Evolutionary conservation across 2,329 filamentous ascomycete genomes (phyloP).

Genomic region (Penicillium sumatraense): DNA sequence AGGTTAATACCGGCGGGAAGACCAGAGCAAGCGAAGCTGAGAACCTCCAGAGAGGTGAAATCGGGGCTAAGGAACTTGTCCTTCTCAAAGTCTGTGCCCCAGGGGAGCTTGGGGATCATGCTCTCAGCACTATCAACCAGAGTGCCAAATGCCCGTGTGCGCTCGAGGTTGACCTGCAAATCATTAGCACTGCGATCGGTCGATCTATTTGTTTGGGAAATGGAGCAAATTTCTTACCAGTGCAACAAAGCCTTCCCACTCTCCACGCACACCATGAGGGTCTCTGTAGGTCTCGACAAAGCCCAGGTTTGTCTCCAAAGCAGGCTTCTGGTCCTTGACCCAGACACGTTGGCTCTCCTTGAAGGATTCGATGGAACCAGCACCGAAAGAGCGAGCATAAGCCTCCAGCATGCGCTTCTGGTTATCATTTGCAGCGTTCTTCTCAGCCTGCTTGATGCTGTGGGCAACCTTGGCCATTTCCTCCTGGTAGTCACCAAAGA

Average conservation of each 20-base stretch:
- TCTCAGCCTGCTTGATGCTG: constrained; percentile 70
- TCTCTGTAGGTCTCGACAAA: constrained; percentile 88
- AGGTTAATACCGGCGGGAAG: constrained; percentile 65
- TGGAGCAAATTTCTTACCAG: constrained; percentile 45
- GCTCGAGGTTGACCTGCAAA: constrained; percentile 75
- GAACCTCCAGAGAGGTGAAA: constrained; percentile 90
- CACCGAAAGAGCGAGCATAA: constrained; percentile 75
- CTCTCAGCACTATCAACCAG: constrained; percentile 79
- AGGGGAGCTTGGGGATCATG: constrained; percentile 88
- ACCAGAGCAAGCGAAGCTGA: constrained; percentile 74
- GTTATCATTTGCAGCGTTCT: constrained; percentile 73
- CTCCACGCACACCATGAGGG: constrained; percentile 77
- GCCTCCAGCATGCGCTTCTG: constrained; percentile 74
- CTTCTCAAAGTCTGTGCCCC: constrained; percentile 89
- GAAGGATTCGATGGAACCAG: constrained; percentile 75
- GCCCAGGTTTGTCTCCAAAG: constrained; percentile 79
- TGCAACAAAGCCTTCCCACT: constrained; percentile 85
- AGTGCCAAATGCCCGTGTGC: constrained; percentile 83
- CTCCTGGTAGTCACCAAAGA: constrained; percentile 74
- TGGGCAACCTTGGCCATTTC: constrained; percentile 71
- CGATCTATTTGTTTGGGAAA: too few species aligned
- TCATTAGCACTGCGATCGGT: constrained; percentile 36
- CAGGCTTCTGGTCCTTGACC: constrained; percentile 82
- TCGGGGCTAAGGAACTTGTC: constrained; percentile 94
- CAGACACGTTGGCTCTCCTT: constrained; percentile 80